phyloP scores from a whole-genome alignment of 2,329 filamentous ascomycete genomes.

The Colletotrichum sp. region DNA sequence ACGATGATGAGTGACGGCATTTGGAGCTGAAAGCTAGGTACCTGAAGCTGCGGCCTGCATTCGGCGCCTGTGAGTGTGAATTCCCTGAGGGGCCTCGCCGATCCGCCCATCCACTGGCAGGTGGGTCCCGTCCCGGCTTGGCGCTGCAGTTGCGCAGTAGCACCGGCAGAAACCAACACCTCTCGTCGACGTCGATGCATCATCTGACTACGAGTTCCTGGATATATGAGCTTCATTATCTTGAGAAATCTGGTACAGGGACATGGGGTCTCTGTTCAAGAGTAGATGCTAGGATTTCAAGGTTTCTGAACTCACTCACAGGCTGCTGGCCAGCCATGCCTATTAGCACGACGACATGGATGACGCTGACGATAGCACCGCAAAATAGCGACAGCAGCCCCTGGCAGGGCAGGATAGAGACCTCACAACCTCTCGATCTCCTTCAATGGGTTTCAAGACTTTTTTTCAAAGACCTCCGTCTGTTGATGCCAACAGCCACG shows the following conservation, averaged over 20 bases:
- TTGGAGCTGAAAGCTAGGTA: background rate
- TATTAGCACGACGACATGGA: background rate
- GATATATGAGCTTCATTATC: background rate
- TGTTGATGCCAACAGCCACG: too few species aligned
- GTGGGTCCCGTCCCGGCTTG: conserved; percentile 18
- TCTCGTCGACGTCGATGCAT: background rate
- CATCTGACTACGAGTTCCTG: background rate
- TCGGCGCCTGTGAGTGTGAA: background rate
- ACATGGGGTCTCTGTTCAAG: background rate
- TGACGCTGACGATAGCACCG: background rate
- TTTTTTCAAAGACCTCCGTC: too few species aligned
- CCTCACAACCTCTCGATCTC: too few species aligned
- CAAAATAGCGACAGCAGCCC: too few species aligned
- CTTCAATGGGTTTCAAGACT: too few species aligned
- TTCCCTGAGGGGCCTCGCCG: conserved; percentile 10
- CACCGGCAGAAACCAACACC: background rate
- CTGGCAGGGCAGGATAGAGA: too few species aligned
- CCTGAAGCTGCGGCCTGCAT: background rate
- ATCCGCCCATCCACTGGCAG: background rate
- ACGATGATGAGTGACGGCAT: conserved; percentile 3
- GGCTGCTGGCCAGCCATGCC: background rate
- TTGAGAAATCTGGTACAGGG: background rate
- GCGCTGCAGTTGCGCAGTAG: background rate
- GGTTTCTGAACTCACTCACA: fast-evolving
- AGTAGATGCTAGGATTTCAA: fast-evolving